Evolutionary conservation across 805 yeast species (phyloP), one percentile per base, ranked within the genome.

Genomic region (Hyphopichia homilentoma): DNA sequence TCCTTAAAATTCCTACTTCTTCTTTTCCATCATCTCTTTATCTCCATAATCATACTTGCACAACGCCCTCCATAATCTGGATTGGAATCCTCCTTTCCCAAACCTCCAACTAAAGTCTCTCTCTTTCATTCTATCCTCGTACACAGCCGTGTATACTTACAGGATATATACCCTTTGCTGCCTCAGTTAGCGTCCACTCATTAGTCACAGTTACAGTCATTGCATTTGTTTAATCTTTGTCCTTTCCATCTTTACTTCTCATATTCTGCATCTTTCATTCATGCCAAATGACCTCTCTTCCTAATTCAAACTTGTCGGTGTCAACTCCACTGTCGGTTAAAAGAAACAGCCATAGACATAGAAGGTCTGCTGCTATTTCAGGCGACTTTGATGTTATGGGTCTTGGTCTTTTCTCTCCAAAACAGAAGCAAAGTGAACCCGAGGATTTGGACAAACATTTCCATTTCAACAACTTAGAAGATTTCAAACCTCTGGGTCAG

Each of bases 351-450:
- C 96, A 87, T 58, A 75, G 84, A 27, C 96, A 87, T 49, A 75
- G 85, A 48, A 65, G 96, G 32, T 86, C 95, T 0, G 88, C 90
- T 15, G 95, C 95, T 0, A 81, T 87, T 5, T 83, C 93, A 6
- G 93, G 93, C 4, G 95, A 87, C 52, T 83, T 85, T 51, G 93
- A 84, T 45, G 50, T 52, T 6, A 45, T 52, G 30, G 70, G 68
- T 5, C 41, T 61, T 22, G 69, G 69, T 2, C 40, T 63, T 22
- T 59, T 61, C 32, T 54, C 61, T 5, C 57, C 62, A 3, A 50
- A 57, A n/a, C 43, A 44, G 17, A 21, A 27, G 13, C 30, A 15
- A 13, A 6, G 16, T n/a, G 22, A 20, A 20, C 22, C 7, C 7
- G 22, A 20, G 22, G 57, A 49, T n/a, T 17, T 50, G 5, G 59